Evolutionary conservation across 2,329 filamentous ascomycete genomes (phyloP).

Genomic region (Talaromyces albobiverticillius): DNA sequence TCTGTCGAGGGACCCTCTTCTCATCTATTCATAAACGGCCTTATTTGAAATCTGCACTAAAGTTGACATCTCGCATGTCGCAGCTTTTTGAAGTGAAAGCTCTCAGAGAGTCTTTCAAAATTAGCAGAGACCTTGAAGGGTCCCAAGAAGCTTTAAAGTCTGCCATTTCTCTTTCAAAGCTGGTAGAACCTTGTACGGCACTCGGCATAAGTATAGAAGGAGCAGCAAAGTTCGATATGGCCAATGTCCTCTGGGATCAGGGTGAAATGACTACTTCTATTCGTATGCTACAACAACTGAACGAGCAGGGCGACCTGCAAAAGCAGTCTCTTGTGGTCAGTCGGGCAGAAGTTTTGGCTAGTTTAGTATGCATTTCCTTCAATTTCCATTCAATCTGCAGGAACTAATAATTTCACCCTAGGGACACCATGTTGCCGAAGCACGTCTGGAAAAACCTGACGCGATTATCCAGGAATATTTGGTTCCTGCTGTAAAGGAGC

Average conservation of each 20-base stretch:
- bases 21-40: conserved; percentile 71
- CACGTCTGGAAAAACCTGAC: conserved; percentile 85
- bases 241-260: conserved; percentile 90
- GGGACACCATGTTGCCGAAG: conserved; percentile 85
- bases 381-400: conserved; percentile 18
- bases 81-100: conserved; percentile 71
- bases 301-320: conserved; percentile 59
- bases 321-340: conserved; percentile 71
- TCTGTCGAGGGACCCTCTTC: conserved; percentile 77
- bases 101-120: conserved; percentile 70
- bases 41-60: conserved; percentile 60
- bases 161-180: conserved; percentile 75
- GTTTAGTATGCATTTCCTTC: conserved; percentile 54
- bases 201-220: conserved; percentile 75
- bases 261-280: conserved; percentile 89
- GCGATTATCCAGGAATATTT: conserved; percentile 85
- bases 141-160: conserved; percentile 84
- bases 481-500: conserved; percentile 75
- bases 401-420: conserved; percentile 22
- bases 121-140: conserved; percentile 76
- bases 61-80: conserved; percentile 61
- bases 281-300: conserved; percentile 75
- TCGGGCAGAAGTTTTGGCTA: conserved; percentile 76
- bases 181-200: conserved; percentile 66
- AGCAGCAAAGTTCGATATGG: conserved; percentile 75